These are phyloP conservation scores for Pseudocercospora eumusae DNA, from an alignment of 2,329 filamentous ascomycete species.

Conservation along the genomic window DNA sequence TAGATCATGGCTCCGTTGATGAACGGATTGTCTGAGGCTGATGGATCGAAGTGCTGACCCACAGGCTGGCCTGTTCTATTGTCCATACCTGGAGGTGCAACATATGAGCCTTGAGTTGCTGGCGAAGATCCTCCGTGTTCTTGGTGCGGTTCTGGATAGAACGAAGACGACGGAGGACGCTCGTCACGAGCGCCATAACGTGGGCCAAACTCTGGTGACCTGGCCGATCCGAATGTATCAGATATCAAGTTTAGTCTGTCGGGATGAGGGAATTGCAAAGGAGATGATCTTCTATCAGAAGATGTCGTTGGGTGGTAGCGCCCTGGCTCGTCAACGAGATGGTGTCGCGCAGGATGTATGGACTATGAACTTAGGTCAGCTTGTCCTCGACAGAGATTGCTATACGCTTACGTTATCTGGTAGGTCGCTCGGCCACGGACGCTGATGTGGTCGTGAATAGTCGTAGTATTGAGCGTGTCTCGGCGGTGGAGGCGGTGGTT, in stretches of 20 bases:
- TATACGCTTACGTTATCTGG: not conserved
- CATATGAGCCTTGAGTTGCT: conserved; percentile 1
- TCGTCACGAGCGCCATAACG: not conserved
- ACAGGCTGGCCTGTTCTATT: conserved; percentile 1
- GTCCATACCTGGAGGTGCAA: not conserved
- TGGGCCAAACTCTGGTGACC: not conserved
- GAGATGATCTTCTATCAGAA: not conserved
- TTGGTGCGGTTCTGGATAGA: not conserved
- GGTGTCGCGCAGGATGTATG: not conserved
- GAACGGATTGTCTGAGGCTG: conserved; percentile 22
- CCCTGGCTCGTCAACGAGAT: not conserved
- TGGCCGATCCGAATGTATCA: not conserved
- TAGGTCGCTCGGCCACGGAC: not conserved
- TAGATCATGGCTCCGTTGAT: conserved; percentile 25
- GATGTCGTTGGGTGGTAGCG: not conserved
- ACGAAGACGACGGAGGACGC: not conserved
- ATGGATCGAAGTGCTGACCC: conserved; percentile 19
- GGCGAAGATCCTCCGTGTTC: not conserved
- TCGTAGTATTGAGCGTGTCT: not conserved
- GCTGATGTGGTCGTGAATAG: not conserved
- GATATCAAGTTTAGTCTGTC: conserved; percentile 2
- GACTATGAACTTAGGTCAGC: not conserved
- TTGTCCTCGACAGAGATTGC: not conserved
- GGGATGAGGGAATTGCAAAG: not conserved
- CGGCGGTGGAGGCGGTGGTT: not conserved